phyloP scores from a whole-genome alignment of 805 yeast genomes.

The Metschnikowia koreensis region DNA sequence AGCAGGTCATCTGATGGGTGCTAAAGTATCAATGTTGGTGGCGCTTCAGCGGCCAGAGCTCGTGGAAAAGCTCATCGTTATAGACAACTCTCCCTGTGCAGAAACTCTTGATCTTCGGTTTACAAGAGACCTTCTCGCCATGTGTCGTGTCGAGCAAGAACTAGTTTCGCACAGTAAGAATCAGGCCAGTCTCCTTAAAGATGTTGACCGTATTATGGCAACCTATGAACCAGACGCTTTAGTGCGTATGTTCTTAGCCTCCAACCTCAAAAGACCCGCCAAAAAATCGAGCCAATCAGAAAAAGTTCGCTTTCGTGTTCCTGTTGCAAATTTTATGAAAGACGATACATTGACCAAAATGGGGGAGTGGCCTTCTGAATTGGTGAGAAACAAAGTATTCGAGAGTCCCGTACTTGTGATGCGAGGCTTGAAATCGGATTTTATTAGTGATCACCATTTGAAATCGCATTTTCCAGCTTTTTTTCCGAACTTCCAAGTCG shows the following conservation, averaged over 20 bases:
- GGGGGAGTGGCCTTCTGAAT: conserved; percentile 17
- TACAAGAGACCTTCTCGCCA: conserved; percentile 35
- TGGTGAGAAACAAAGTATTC: conserved; percentile 20
- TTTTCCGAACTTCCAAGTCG: conserved; percentile 22
- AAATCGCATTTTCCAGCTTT: conserved; percentile 22
- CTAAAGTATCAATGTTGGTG: conserved; percentile 51
- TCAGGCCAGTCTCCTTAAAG: conserved; percentile 15
- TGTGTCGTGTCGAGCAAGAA: conserved; percentile 34
- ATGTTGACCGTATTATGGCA: conserved; percentile 23
- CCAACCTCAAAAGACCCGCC: conserved; percentile 30
- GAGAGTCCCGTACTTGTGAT: conserved; percentile 41
- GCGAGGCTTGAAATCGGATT: conserved; percentile 42
- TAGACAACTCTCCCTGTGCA: conserved; percentile 48
- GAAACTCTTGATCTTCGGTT: conserved; percentile 36
- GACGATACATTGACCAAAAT: conserved; percentile 10
- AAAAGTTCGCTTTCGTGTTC: conserved; percentile 16
- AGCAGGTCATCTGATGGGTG: conserved; percentile 63
- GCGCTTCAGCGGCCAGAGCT: conserved; percentile 40
- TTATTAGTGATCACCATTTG: conserved; percentile 34
- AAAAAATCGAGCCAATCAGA: conserved; percentile 17
- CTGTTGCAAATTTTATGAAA: conserved; percentile 17
- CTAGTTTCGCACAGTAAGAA: conserved; percentile 10
- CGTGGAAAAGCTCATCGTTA: conserved; percentile 42
- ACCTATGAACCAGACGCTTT: conserved; percentile 24
- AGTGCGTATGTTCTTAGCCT: conserved; percentile 37